phyloP scores from a whole-genome alignment of 2,329 filamentous ascomycete species.

The Cytospora schulzeri region DNA sequence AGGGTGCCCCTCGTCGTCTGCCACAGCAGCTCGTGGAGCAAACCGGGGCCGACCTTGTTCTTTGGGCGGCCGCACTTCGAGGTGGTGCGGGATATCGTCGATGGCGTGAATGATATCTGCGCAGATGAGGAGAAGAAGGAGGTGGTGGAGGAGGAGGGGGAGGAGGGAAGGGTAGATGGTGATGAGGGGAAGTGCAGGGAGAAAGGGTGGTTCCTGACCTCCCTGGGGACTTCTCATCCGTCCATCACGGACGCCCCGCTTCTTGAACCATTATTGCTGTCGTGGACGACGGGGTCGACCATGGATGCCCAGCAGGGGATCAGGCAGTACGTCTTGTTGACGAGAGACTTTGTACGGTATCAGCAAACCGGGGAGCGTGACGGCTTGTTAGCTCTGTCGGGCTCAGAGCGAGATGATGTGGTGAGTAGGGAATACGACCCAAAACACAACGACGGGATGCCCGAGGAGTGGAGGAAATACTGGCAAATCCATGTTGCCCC shows the following conservation, averaged over 20 bases:
- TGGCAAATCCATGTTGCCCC: conserved; percentile 27
- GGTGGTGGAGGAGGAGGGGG: not conserved
- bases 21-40: conserved; percentile 67
- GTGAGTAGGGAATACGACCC: conserved; percentile 25
- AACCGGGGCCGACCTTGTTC: conserved; percentile 53
- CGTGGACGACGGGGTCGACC: conserved; percentile 62
- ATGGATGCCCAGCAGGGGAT: conserved; percentile 60
- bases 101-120: conserved; percentile 46
- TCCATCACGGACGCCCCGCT: conserved; percentile 68
- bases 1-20: conserved; percentile 61
- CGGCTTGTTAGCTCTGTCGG: conserved; percentile 17
- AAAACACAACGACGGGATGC: conserved; percentile 13
- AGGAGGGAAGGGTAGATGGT: not conserved
- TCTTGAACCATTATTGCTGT: conserved; percentile 62
- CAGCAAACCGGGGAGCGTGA: conserved; percentile 19
- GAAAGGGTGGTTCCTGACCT: conserved; percentile 57
- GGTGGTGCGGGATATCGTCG: conserved; percentile 59
- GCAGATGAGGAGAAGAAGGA: conserved; percentile 20
- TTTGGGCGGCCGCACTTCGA: conserved; percentile 67
- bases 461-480: conserved; percentile 20
- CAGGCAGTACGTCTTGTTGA: conserved; percentile 60
- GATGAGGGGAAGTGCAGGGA: not conserved
- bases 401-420: conserved; percentile 9
- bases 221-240: conserved; percentile 60
- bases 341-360: conserved; percentile 51